These are phyloP conservation scores for Trypanosoma grayi DNA, from an alignment of 208 protist genomes.

Conservation along the genomic window DNA sequence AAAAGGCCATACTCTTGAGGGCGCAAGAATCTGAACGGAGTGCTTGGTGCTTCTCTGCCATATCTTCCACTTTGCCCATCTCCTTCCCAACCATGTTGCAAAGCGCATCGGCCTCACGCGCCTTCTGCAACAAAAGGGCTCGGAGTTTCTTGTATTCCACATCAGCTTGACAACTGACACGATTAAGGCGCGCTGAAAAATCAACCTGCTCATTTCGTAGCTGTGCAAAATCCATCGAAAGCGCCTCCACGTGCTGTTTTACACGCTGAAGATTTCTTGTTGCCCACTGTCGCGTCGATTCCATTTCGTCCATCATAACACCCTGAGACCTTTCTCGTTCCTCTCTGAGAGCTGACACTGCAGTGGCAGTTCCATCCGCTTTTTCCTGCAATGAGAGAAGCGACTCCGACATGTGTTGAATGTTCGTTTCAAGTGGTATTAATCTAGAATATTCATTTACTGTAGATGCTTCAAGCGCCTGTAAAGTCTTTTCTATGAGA, in stretches of 20 bases:
- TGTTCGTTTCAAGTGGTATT: slow-evolving; percentile 3
- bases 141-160: slow-evolving; percentile 69
- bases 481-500: slow-evolving; percentile 14
- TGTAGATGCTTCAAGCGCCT: slow-evolving; percentile 26
- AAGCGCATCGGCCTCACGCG: slow-evolving; percentile 62
- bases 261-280: slow-evolving; percentile 76
- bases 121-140: slow-evolving; percentile 54
- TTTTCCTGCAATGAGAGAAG: slow-evolving; percentile 18
- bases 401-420: slow-evolving; percentile 2
- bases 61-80: slow-evolving; percentile 56
- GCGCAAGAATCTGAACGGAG: slow-evolving; percentile 25
- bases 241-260: slow-evolving; percentile 65
- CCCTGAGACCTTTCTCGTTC: not conserved
- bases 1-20: slow-evolving; percentile 15
- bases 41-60: slow-evolving; percentile 55
- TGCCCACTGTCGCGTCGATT: slow-evolving; percentile 61
- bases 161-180: slow-evolving; percentile 54
- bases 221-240: slow-evolving; percentile 31
- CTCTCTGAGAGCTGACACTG: not conserved
- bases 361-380: not conserved
- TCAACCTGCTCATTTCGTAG: slow-evolving; percentile 38
- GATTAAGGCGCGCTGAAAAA: slow-evolving; percentile 32
- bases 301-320: slow-evolving; percentile 32
- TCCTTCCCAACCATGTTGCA: slow-evolving; percentile 70
- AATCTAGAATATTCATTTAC: slow-evolving; percentile 6